Base-by-base conservation (phyloP, 148 eudicot species). In the Salicornia ramosissima region DNA sequence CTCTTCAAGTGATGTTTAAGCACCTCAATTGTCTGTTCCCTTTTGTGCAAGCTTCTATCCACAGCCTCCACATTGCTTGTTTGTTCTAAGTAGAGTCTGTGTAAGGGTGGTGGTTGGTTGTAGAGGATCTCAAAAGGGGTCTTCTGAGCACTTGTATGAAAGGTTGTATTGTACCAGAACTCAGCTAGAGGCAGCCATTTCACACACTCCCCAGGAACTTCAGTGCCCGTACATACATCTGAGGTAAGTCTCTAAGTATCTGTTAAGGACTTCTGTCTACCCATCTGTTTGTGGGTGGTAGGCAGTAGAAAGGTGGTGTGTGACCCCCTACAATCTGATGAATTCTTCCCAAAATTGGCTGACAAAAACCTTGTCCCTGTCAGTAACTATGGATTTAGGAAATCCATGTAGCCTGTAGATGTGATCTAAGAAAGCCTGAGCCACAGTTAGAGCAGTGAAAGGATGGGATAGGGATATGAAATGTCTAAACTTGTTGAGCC, bases 201-300 rank as follows among this genome's bases (percentile, higher is more conserved):
- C 0, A 31, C 42, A 61, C 62, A 68, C 1, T 68, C n/a, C 31
- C 3, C 21, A 1, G 71, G 71, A 1, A 1, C 11, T 2, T 34
- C 33, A 8, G 9, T 10, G 10, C 45, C n/a, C n/a, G n/a, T n/a
- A 16, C 61, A 68, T 52, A 18, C 71, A 68, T 12, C 62, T 52
- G 1, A 68, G 12, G 14, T 36, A 68, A 0, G 33, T 34, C 6
- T 68, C 71, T 5, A 68, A 5, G 19, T 49, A 33, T 14, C 24
- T 33, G 11, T 68, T 68, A 2, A 68, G 33, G 0, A 54, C 43
- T 9, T 68, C 30, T 19, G 47, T 1, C 19, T 54, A 62, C 3
- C 71, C 71, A 68, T 69, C 25, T 3, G 56, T 45, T 8, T 66
- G 69, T 2, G 36, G 55, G 25, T 47, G 69, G 16, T 66, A 69